A percentile compares a stretch with the other conserved stretches of the same genome.
These are phyloP conservation scores for Trebouxiophyceae sp. DNA, from an alignment of 163 green algal genomes.

Conservation along the genomic window DNA sequence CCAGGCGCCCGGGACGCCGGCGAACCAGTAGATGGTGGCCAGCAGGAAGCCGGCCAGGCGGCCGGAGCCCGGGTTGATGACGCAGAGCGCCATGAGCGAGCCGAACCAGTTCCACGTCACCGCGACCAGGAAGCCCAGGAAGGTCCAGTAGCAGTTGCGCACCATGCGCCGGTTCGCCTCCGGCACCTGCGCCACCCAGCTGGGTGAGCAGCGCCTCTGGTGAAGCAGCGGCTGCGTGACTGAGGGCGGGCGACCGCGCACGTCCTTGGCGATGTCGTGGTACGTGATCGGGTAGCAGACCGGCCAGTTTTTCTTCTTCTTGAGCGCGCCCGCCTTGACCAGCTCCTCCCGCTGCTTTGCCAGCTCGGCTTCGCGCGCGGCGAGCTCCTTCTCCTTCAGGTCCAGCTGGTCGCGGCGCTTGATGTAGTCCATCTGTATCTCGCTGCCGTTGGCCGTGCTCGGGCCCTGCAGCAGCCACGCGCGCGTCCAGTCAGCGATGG, in stretches of 20 bases:
- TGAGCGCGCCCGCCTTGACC: slow-evolving; percentile 14
- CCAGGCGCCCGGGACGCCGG: slow-evolving; percentile 43
- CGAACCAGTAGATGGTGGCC: slow-evolving; percentile 38
- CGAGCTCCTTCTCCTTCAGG: slow-evolving; percentile 38
- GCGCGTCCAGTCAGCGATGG: too few species aligned
- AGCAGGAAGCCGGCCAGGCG: slow-evolving; percentile 27
- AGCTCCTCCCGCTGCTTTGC: slow-evolving; percentile 34
- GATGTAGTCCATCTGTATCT: background rate
- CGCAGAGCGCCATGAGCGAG: slow-evolving; percentile 29
- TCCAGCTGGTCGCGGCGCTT: slow-evolving; percentile 14
- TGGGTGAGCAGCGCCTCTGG: too few species aligned
- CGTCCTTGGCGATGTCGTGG: slow-evolving; percentile 52
- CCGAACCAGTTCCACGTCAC: slow-evolving; percentile 48
- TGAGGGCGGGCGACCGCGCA: slow-evolving; percentile 1
- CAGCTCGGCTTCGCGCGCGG: slow-evolving; percentile 35
- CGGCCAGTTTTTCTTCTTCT: slow-evolving; percentile 56
- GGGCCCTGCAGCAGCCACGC: background rate
- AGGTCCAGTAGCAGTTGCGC: slow-evolving; percentile 38
- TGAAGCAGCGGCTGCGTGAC: background rate
- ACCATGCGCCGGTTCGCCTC: slow-evolving; percentile 27
- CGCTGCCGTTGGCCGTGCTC: background rate
- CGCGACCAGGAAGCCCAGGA: slow-evolving; percentile 38
- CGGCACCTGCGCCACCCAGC: slow-evolving; percentile 24
- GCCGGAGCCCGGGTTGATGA: slow-evolving; percentile 14
- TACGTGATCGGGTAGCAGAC: slow-evolving; percentile 34